phyloP scores from a whole-genome alignment of 2,329 filamentous ascomycete species.

The Penicillium sp. region DNA sequence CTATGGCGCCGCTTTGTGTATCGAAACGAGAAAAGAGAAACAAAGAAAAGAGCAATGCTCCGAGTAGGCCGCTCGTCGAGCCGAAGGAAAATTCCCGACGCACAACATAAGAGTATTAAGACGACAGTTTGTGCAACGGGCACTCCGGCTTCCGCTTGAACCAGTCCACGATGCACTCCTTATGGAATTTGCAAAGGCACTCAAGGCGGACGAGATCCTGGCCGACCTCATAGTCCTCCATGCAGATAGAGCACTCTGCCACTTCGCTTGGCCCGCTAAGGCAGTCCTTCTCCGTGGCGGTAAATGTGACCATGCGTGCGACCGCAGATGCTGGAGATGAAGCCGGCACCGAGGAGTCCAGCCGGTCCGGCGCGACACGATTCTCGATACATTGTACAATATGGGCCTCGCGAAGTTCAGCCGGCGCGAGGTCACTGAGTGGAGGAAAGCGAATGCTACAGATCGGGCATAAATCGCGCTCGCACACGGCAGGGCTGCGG shows the following conservation, averaged over 20 bases:
- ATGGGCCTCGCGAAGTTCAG: slow-evolving; percentile 43
- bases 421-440: slow-evolving; percentile 34
- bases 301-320: slow-evolving; percentile 46
- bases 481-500: slow-evolving; percentile 26
- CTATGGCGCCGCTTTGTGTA: neutral
- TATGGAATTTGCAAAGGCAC: slow-evolving; percentile 62
- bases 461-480: slow-evolving; percentile 47
- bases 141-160: slow-evolving; percentile 57
- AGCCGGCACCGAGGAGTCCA: slow-evolving; percentile 13
- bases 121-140: slow-evolving; percentile 53
- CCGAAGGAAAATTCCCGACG: neutral
- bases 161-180: slow-evolving; percentile 58
- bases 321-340: slow-evolving; percentile 24
- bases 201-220: slow-evolving; percentile 57
- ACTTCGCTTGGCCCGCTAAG: slow-evolving; percentile 49
- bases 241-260: slow-evolving; percentile 61
- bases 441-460: slow-evolving; percentile 41
- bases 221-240: slow-evolving; percentile 60
- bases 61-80: neutral
- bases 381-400: slow-evolving; percentile 44
- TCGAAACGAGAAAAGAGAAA: neutral
- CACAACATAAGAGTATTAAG: neutral
- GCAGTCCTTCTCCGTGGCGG: slow-evolving; percentile 61
- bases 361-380: slow-evolving; percentile 20
- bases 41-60: neutral